Evolutionary conservation across 169 alveolate species (phyloP), one percentile per base, ranked within the genome.

Genomic region (Ichthyophthirius multifiliis): DNA sequence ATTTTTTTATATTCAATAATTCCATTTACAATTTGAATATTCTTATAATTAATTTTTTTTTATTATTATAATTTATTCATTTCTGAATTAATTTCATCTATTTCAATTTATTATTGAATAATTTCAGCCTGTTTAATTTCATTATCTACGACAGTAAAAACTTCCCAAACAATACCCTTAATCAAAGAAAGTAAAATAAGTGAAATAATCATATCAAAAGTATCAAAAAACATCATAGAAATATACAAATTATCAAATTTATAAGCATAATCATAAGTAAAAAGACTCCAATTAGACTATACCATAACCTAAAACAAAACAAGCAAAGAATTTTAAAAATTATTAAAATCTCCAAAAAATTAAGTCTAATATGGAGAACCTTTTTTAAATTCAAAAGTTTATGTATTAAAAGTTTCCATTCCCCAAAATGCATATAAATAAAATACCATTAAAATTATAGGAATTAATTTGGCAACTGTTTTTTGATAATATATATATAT

Each of bases 121-220:
- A n/a, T n/a, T n/a, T n/a, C n/a, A n/a, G n/a, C n/a, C n/a, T n/a
- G 12, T 44, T 76, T 46, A 1, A 37, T 6, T 6, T 32, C 62
- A 16, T 34, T 6, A 13, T 48, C 16, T 15, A 79, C 81, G 1
- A 79, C 74, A 7, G 74, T 65, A 48, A 79, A 79, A 2, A 79
- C 85, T 13, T 79, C 85, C 85, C 85, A 79, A 20, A 79, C 62
- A 37, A 79, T 43, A 20, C 75, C 77, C 41, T 67, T 67, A 1
- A 79, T 16, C 9, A 79, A 34, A 5, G 85, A 64, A 13, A 74
- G 44, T 20, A 79, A 20, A 31, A 79, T 79, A 43, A 67, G 46
- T 9, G 23, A 7, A 5, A 31, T 63, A 16, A 79, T 79, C n/a
- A 79, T n/a, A 20, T 79, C 77, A 23, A 30, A 79, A 13, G 77